Base-by-base conservation (phyloP, 257 asterid species). In the Ocimum tenuiflorum region DNA sequence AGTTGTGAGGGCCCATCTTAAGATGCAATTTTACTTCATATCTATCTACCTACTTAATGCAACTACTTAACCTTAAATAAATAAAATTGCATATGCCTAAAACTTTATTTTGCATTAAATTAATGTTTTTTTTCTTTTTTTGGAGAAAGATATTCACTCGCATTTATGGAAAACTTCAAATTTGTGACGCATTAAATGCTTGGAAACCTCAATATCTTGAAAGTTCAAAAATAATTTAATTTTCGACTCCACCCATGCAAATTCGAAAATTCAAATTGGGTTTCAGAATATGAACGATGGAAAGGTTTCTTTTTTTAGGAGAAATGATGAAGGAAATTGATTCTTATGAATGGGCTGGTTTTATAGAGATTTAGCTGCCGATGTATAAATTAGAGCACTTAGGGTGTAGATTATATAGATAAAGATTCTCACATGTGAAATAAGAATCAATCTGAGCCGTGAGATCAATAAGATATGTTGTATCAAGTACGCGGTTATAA, bases 21-120 rank as follows among this genome's bases (percentile, higher is more conserved):
- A 51, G 33, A 70, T 46, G 62, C 60, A 35, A 45, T 63, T 45
- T 6, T 55, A 63, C 76, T 71, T 63, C 57, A 39, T 52, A 51
- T 17, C 51, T 38, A 42, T 24, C 31, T 24, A 53, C 19, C 63
- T 56, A 55, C 27, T 67, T 56, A 56, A 68, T 68, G 73, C 58
- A 10, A 29, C 45, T 1, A 17, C 11, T 31, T 29, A 8, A 2
- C n/a, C 23, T 41, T 22, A n/a, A 7, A 17, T 36, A 1, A 3
- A 35, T 35, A 0, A 1, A 39, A 18, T 9, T n/a, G 7, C 0
- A 38, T 18, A 7, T 18, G 18, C 6, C 0, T 12, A 20, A 24
- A 23, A 8, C n/a, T 23, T 52, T 20, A 11, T 52, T 11, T 23
- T 24, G 38, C 35, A 52, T 3, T 23, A 23, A 52, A n/a, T n/a